Percentiles rank a stretch among this genome's conserved stretches.
phyloP scores from a whole-genome alignment of 202 grass and related monocot genomes.

The Cymbopogon flexuosus region DNA sequence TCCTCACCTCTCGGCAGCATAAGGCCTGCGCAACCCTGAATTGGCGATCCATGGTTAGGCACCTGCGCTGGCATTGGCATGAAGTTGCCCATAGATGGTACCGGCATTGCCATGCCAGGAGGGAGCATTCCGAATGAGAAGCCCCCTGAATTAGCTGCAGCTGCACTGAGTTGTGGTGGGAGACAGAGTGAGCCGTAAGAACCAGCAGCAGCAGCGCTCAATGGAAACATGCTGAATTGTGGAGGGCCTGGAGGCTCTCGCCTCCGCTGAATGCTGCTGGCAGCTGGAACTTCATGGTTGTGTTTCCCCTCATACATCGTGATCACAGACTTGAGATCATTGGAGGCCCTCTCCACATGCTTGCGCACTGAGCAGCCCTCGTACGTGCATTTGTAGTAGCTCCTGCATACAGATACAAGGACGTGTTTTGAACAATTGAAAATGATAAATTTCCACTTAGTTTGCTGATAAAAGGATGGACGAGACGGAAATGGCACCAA shows the following conservation, averaged over 20 bases:
- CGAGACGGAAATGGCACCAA: background rate
- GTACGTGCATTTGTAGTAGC: constrained; percentile 86
- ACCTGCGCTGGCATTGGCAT: constrained; percentile 20
- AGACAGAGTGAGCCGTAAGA: constrained; percentile 28
- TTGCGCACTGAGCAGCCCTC: constrained; percentile 66
- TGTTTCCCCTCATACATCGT: constrained; percentile 85
- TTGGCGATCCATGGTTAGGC: constrained; percentile 36
- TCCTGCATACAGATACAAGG: constrained; percentile 41
- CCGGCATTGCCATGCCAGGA: constrained; percentile 25
- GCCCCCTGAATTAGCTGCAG: constrained; percentile 19
- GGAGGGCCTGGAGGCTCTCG: background rate
- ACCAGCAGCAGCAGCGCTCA: background rate
- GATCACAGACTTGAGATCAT: constrained; percentile 81
- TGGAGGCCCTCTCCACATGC: constrained; percentile 73
- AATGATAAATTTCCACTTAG: constrained; percentile 10
- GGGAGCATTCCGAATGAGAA: constrained; percentile 31
- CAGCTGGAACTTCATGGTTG: constrained; percentile 79
- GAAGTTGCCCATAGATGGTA: constrained; percentile 23
- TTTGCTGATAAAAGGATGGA: background rate
- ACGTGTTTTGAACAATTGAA: background rate
- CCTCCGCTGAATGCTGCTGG: constrained; percentile 17
- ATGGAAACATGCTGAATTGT: constrained; percentile 25
- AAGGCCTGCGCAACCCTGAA: constrained; percentile 35
- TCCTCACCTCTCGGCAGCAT: constrained; percentile 43
- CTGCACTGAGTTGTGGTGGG: constrained; percentile 34